Evolutionary conservation across 75 land plant genomes (phyloP), one percentile per base, ranked within the genome.

Genomic region (Cryptomeria japonica): DNA sequence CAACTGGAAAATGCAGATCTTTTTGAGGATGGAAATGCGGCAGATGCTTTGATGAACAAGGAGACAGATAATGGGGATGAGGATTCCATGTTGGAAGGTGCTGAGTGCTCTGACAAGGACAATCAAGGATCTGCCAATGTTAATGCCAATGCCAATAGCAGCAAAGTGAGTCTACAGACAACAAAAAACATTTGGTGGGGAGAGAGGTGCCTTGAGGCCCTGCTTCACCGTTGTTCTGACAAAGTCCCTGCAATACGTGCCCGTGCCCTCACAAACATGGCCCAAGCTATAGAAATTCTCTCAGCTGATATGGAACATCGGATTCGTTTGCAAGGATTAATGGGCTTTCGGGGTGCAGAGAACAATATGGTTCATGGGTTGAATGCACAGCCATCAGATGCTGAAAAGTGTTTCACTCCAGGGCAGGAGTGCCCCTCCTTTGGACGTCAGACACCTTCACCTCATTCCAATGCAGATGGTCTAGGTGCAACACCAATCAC

Each of bases 211-310:
- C 86, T 97, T 75, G 93, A 95, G 70, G 94, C 92, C 36, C 80
- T 96, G 84, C 56, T 93, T 46, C 85, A 91, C 68, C 92, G 99
- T 0, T 97, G 96, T 84, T 95, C 92, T 10, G 99, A 97, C 87
- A 86, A 91, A 4, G 68, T 85, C 38, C 95, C 93, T 36, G 88
- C 84, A 64, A 94, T 94, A 72, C 89, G 99, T 61, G 96, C 99
- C 77, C 92, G 96, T 25, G 96, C 97, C 34, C 61, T 97, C 42
- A 86, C 91, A 37, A 97, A 94, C 86, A 61, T 94, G 87, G 96
- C 96, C 32, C 94, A 96, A 19, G 84, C 90, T 0, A 58, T 96
- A 32, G 96, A 88, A 16, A 76, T 87, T 75, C 88, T 96, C 73
- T 90, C 91, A 3, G 75, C 86, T 14, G 89, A 91, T 84, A 85